Conservation (phyloP, 1,284 basidiomycete genomes). For the Ustilago hordei region DNA sequence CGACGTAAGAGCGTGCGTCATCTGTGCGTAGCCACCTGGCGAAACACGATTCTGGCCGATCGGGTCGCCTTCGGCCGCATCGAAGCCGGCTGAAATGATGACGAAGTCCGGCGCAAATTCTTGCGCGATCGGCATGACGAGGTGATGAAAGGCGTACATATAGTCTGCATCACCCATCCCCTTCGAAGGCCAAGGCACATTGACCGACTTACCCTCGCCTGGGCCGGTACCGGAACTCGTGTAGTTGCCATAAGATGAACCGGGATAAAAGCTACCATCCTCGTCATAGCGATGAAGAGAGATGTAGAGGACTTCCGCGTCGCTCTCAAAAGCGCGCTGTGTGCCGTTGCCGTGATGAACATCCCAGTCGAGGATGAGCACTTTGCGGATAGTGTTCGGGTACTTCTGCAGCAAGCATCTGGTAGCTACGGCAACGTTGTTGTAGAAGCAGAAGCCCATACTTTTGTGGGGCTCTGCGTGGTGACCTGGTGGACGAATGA, state of each 20-base stretch:
- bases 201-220: conserved; percentile 85
- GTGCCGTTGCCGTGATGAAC: conserved; percentile 99
- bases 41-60: conserved; percentile 91
- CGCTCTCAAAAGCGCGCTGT: conserved; percentile 92
- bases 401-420: conserved; percentile 72
- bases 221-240: conserved; percentile 85
- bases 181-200: conserved; percentile 90
- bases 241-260: conserved; percentile 86
- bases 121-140: conserved; percentile 96
- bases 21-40: conserved; percentile 95
- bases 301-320: conserved; percentile 91
- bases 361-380: conserved; percentile 97
- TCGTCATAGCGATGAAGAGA: conserved; percentile 92
- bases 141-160: conserved; percentile 91
- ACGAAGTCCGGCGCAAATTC: conserved; percentile 97
- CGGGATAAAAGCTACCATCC: conserved; percentile 84
- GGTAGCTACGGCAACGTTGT: conserved; percentile 94
- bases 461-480: conserved; percentile 97
- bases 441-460: conserved; percentile 99
- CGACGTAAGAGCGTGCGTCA: conserved; percentile 95
- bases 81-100: conserved; percentile 97
- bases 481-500: conserved; percentile 96
- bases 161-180: conserved; percentile 97
- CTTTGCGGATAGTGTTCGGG: conserved; percentile 75
- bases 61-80: conserved; percentile 91